Percentiles rank a stretch among this genome's conserved stretches.
These are phyloP conservation scores for Pueraria montana DNA, from an alignment of 306 rosid species.

Conservation along the genomic window DNA sequence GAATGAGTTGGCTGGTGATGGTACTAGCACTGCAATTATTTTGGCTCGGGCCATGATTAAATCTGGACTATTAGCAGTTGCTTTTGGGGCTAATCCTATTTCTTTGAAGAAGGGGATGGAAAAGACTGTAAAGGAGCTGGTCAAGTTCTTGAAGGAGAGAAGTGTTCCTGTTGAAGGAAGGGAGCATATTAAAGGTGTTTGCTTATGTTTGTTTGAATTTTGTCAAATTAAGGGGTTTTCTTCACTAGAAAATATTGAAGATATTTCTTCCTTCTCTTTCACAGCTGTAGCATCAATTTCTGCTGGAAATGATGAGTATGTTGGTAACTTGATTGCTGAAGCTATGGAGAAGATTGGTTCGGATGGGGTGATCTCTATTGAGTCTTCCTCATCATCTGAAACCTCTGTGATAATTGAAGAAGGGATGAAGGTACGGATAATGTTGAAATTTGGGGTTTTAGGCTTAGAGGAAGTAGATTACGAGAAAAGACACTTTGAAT, in stretches of 20 bases:
- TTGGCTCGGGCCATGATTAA: constrained; percentile 90
- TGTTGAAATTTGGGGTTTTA: background rate
- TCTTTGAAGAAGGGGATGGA: constrained; percentile 94
- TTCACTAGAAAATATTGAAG: constrained; percentile 30
- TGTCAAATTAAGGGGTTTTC: constrained; percentile 18
- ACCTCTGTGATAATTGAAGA: constrained; percentile 88
- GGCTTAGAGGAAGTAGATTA: background rate
- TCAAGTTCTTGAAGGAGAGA: constrained; percentile 77
- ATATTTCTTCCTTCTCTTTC: constrained; percentile 31
- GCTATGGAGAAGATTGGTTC: constrained; percentile 91
- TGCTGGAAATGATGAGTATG: constrained; percentile 89
- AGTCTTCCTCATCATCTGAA: constrained; percentile 85
- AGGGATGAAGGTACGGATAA: constrained; percentile 86
- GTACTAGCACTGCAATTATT: constrained; percentile 93
- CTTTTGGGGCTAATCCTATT: constrained; percentile 93
- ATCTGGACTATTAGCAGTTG: constrained; percentile 80
- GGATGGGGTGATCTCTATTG: constrained; percentile 87
- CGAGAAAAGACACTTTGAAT: background rate
- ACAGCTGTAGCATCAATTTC: constrained; percentile 94
- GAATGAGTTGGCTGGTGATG: constrained; percentile 97
- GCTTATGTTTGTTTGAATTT: constrained; percentile 46
- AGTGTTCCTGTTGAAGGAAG: constrained; percentile 87
- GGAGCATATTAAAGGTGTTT: constrained; percentile 83
- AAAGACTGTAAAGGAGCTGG: constrained; percentile 76
- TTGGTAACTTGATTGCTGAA: constrained; percentile 90